Conservation (phyloP, 495 filamentous ascomycete genomes). For the Penicillium mononematosum region DNA sequence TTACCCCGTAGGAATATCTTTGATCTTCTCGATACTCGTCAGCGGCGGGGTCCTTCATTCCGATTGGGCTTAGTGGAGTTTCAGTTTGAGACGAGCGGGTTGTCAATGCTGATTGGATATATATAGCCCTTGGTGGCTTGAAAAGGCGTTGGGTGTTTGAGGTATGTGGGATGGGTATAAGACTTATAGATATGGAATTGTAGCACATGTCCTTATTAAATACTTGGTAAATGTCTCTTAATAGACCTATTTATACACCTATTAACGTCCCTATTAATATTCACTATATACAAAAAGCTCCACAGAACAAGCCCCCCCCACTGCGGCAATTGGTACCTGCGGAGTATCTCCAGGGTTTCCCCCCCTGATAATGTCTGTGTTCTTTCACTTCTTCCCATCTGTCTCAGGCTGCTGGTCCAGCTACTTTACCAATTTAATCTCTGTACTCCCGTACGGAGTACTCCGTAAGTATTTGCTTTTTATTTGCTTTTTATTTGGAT, state of each 20-base stretch:
- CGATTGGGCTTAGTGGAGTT: constrained; percentile 22
- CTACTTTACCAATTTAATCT: constrained; percentile 10
- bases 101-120: constrained; percentile 12
- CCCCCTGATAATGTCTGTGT: constrained; percentile 10
- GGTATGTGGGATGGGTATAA: not conserved
- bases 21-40: constrained; percentile 18
- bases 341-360: constrained; percentile 11
- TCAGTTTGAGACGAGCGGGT: constrained; percentile 26
- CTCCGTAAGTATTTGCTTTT: too few species aligned
- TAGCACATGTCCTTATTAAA: too few species aligned
- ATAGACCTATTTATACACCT: too few species aligned
- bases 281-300: not conserved
- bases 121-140: not conserved
- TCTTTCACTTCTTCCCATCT: constrained; percentile 5
- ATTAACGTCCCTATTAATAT: not conserved
- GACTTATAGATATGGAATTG: too few species aligned
- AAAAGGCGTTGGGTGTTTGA: not conserved
- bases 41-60: constrained; percentile 19
- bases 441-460: not conserved
- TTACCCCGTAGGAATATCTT: not conserved
- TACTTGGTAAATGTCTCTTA: too few species aligned
- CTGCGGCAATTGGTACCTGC: constrained; percentile 12
- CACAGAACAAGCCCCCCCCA: constrained; percentile 4
- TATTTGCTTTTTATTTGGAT: too few species aligned
- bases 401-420: constrained; percentile 17